A percentile compares a stretch with the other conserved stretches of the same genome.
Evolutionary conservation across 176 grass and related monocot species (phyloP).

Genomic region (Urochloa ruziziensis): DNA sequence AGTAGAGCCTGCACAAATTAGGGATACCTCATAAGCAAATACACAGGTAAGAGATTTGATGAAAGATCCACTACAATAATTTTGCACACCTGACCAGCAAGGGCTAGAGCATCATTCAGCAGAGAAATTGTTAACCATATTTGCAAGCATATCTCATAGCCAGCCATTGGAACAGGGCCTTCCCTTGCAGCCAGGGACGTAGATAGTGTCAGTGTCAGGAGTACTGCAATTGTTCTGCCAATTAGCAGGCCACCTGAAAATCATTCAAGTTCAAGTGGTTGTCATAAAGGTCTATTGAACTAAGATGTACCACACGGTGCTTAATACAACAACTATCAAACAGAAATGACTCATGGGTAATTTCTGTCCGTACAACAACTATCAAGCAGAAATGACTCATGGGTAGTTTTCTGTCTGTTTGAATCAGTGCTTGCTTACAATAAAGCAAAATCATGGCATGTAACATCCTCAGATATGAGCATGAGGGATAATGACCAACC

Average conservation of each 20-base stretch:
- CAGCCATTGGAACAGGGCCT: conserved; percentile 87
- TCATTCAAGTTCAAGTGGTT: neutral
- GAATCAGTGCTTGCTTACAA: neutral
- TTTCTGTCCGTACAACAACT: neutral
- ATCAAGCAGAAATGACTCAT: neutral
- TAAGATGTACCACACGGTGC: neutral
- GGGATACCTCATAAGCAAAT: conserved; percentile 8
- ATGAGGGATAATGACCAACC: conserved; percentile 39
- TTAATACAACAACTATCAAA: neutral
- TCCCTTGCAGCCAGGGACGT: conserved; percentile 80
- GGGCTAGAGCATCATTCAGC: conserved; percentile 83
- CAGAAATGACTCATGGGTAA: neutral
- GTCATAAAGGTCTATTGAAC: neutral
- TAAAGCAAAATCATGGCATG: neutral
- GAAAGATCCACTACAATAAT: neutral
- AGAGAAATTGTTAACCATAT: conserved; percentile 86
- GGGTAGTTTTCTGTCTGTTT: neutral
- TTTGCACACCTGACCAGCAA: conserved; percentile 79
- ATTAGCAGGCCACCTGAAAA: conserved; percentile 76
- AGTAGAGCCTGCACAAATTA: conserved; percentile 62
- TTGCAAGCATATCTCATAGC: conserved; percentile 82
- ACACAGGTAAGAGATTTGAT: neutral
- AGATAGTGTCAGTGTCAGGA: conserved; percentile 64
- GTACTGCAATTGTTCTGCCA: conserved; percentile 66
- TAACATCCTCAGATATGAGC: neutral